Conservation (phyloP, 2,329 filamentous ascomycete species). For the Penicillium sp. region DNA sequence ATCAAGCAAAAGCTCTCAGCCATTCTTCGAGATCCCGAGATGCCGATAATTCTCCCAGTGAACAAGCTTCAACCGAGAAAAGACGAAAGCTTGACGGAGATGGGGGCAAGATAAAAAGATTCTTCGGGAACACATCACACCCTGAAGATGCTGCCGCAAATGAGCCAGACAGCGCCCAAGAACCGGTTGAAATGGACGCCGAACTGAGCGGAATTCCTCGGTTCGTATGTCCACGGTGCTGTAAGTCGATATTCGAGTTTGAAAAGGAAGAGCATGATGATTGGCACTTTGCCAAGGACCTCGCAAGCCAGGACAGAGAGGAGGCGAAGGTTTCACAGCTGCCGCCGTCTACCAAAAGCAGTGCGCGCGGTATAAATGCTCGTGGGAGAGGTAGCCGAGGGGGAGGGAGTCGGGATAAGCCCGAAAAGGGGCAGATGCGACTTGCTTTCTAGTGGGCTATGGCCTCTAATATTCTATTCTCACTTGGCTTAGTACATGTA, state of each 20-base stretch:
- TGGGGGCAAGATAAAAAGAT: slow-evolving; percentile 55
- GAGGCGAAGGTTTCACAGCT: slow-evolving; percentile 22
- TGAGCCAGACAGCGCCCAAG: neutral
- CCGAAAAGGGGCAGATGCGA: slow-evolving; percentile 39
- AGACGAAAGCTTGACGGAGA: slow-evolving; percentile 51
- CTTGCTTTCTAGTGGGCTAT: slow-evolving; percentile 32
- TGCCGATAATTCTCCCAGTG: slow-evolving; percentile 6
- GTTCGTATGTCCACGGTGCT: slow-evolving; percentile 65
- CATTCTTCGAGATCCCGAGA: slow-evolving; percentile 19
- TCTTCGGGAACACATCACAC: slow-evolving; percentile 51
- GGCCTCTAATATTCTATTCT: neutral
- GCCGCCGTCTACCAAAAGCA: slow-evolving; percentile 10
- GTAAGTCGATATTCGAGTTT: slow-evolving; percentile 55
- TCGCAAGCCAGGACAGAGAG: slow-evolving; percentile 65
- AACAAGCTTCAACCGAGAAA: slow-evolving; percentile 36
- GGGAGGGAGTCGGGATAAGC: slow-evolving; percentile 27
- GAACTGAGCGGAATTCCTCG: neutral
- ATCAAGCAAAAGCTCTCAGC: slow-evolving; percentile 52
- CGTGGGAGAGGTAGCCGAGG: slow-evolving; percentile 27
- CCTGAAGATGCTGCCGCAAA: neutral
- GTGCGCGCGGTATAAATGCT: slow-evolving; percentile 14
- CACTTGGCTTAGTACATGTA: neutral
- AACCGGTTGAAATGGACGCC: neutral
- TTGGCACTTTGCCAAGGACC: slow-evolving; percentile 89
- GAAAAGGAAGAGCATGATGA: slow-evolving; percentile 77